A percentile compares a stretch with the other conserved stretches of the same genome.
Conservation (phyloP, 257 asterid genomes). For the Paraleonurus japonicus region DNA sequence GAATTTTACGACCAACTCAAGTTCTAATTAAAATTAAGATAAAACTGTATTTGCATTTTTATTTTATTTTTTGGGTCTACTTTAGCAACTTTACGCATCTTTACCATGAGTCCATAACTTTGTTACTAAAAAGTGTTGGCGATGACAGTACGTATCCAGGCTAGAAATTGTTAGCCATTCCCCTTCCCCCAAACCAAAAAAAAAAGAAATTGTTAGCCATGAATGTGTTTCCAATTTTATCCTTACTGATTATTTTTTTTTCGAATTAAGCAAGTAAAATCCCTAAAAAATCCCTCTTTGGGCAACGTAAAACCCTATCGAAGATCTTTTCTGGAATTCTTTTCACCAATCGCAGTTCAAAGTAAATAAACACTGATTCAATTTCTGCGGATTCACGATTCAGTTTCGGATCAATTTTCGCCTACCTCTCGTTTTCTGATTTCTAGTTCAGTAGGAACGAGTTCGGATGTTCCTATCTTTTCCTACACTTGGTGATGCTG, state of each 20-base stretch:
- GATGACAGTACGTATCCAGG: too few species aligned
- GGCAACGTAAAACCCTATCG: slow-evolving; percentile 18
- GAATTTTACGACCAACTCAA: too few species aligned
- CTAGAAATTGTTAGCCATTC: too few species aligned
- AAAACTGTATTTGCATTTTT: too few species aligned
- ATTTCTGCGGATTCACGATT: neutral
- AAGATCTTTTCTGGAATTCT: neutral
- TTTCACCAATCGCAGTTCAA: neutral
- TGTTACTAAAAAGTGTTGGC: too few species aligned
- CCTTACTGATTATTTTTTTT: neutral
- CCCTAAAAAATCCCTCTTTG: slow-evolving; percentile 2
- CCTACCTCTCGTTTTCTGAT: neutral
- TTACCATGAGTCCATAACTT: too few species aligned
- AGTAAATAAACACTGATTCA: neutral
- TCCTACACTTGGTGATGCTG: neutral
- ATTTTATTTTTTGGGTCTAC: too few species aligned
- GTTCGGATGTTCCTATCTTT: neutral
- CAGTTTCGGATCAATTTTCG: neutral
- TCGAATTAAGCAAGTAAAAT: neutral
- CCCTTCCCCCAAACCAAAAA: too few species aligned
- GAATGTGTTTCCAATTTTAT: too few species aligned
- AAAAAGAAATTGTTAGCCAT: too few species aligned
- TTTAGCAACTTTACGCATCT: too few species aligned
- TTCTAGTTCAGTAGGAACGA: neutral
- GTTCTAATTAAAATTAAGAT: too few species aligned